A percentile compares a stretch with the other conserved stretches of the same genome.
These are phyloP conservation scores for Blastocystis sp. DNA, from an alignment of 352 stramenopile genomes.

Conservation along the genomic window DNA sequence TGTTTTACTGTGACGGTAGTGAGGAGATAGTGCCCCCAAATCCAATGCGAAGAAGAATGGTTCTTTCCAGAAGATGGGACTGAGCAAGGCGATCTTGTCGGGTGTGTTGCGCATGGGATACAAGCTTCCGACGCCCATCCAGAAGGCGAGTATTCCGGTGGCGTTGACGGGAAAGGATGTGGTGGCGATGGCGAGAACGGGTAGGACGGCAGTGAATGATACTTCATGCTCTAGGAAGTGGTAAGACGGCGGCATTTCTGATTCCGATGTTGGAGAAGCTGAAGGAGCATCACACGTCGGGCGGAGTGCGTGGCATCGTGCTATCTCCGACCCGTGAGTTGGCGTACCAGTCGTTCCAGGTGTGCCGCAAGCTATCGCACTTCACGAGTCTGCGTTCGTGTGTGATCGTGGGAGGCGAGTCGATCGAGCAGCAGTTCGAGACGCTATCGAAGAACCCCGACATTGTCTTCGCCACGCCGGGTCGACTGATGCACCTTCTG, in stretches of 20 bases:
- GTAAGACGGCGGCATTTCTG: slow-evolving; percentile 93
- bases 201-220: slow-evolving; percentile 15
- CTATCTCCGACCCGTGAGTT: slow-evolving; percentile 91
- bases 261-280: slow-evolving; percentile 93
- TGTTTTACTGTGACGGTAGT: background rate
- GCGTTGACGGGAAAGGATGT: slow-evolving; percentile 87
- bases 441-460: slow-evolving; percentile 81
- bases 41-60: background rate
- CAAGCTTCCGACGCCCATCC: slow-evolving; percentile 92
- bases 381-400: slow-evolving; percentile 79
- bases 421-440: slow-evolving; percentile 93
- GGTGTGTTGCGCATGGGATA: slow-evolving; percentile 84
- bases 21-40: background rate
- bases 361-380: slow-evolving; percentile 74
- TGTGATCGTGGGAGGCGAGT: slow-evolving; percentile 87
- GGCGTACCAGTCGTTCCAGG: slow-evolving; percentile 84
- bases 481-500: slow-evolving; percentile 80
- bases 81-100: slow-evolving; percentile 63
- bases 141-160: slow-evolving; percentile 90
- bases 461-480: slow-evolving; percentile 82
- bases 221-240: slow-evolving; percentile 66
- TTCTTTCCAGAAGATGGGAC: slow-evolving; percentile 62
- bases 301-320: slow-evolving; percentile 70
- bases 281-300: slow-evolving; percentile 78
- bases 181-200: slow-evolving; percentile 91